A percentile compares a stretch with the other conserved stretches of the same genome.
These are phyloP conservation scores for Aleurites moluccanus DNA, from an alignment of 441 rosid species.

Conservation along the genomic window DNA sequence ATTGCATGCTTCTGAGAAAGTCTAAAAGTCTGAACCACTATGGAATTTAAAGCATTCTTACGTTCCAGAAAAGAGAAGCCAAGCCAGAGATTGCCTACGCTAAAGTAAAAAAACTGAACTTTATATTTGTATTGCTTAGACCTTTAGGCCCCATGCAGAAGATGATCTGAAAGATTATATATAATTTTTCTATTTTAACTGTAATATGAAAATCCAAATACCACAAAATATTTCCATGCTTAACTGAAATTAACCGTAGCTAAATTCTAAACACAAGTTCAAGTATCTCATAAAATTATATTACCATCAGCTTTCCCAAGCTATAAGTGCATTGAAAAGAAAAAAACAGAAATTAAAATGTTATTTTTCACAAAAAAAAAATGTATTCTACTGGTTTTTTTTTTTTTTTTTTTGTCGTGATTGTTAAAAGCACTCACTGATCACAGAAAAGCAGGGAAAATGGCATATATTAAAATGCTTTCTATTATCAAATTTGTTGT, in stretches of 20 bases:
- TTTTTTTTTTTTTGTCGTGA: not conserved
- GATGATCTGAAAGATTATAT: not conserved
- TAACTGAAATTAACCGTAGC: not conserved
- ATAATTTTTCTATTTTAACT: not conserved
- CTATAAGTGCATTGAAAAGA: too few relatives aligned
- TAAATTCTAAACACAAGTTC: not conserved
- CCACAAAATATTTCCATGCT: not conserved
- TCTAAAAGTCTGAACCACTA: slow-evolving; percentile 11
- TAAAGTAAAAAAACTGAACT: not conserved
- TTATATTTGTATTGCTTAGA: not conserved
- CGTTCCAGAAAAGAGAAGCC: not conserved
- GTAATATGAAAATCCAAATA: not conserved
- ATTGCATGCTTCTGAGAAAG: slow-evolving; percentile 17
- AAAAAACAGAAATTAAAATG: too few relatives aligned
- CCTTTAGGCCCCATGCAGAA: not conserved
- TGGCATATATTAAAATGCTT: not conserved
- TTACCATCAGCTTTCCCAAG: too few relatives aligned
- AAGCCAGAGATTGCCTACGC: not conserved
- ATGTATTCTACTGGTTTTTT: not conserved
- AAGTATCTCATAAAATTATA: too few relatives aligned
- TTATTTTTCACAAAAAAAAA: not conserved
- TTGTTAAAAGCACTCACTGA: not conserved
- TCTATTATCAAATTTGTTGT: not conserved
- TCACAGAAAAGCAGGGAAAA: not conserved
- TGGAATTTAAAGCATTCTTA: slow-evolving; percentile 9